Base-by-base conservation (phyloP, 768 basidiomycete genomes). In the Hypholoma sublateritium region DNA sequence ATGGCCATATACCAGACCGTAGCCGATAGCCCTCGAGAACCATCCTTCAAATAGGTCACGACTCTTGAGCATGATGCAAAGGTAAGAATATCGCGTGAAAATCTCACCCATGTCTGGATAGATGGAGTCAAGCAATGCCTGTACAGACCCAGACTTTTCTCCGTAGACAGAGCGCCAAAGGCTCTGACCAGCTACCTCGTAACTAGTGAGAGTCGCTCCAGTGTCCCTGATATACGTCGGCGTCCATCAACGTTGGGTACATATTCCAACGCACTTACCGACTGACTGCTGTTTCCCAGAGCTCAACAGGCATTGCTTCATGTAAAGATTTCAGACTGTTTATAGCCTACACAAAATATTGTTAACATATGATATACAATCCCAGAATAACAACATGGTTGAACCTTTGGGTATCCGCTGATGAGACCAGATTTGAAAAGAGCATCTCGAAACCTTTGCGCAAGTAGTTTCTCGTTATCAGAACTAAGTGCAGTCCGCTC, bases 81-180 rank as follows among this genome's bases (percentile, higher is more conserved):
- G 19, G 16, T 39, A 41, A 32, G 22, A 22, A 39, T 43, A 35
- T 36, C 45, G 50, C 17, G 44, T 14, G 17, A 17, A 32, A 63
- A 11, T 19, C 77, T 57, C 60, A 86, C 87, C 86, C 66, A 88
- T 72, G 63, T 89, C 87, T 0, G 87, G 86, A 66, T 85, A 85
- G 25, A 81, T 75, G 11, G 69, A 59, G 61, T 74, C 69, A 16
- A 89, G 65, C n/a, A 86, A 59, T 2, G 50, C 58, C 57, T 81
- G 80, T 3, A 86, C 80, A 2, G 65, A 43, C 24, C 74, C 67
- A 6, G 84, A 79, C 2, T 81, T 83, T 35, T 81, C 78, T 14
- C 86, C 85, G 58, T 89, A 88, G 14, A 82, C 73, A 4, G 72
- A 67, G 21, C 72, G 59, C 65, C 83, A 88, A 54, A 77, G 71